Base-by-base conservation (phyloP, 139 green algal species). In the Chlorella sp. region DNA sequence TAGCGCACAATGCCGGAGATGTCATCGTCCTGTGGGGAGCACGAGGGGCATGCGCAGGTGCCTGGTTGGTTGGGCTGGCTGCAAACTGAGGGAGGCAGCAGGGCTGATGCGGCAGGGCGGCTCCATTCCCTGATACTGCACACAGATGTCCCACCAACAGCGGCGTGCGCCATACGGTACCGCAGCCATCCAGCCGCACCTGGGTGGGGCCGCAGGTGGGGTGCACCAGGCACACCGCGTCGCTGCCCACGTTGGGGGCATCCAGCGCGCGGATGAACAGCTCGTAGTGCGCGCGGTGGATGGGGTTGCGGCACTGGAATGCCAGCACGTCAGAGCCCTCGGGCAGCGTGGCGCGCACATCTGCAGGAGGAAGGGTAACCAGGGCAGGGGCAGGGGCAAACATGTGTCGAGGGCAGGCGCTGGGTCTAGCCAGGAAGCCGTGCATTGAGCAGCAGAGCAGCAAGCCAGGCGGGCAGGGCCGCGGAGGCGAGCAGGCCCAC, bases 291-390 rank as follows among this genome's bases (percentile, higher is more conserved):
- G 95, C 95, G 34, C 91, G 89, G 93, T 98, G 96, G 76, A 98
- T 95, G 39, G 96, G 96, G 91, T 98, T 98, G 69, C 96, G 92
- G 91, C 96, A 98, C 92, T 98, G 96, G 93, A 98, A 98, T 47
- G 95, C 96, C 80, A 98, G 91, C 51, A 98, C 95, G 83, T 98
- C 96, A 32, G 80, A 74, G 74, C 91, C 90, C 16, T 83, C 55
- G 1, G 95, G 96, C 80, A 98, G 93, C 30, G 74, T 91, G 17
- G 89, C 71, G 18, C 96, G 93, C 71, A 90, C 86, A 63, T 89
- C 76, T 82, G 76, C 76, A 39, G 30, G 51, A 60, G 36, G 47
- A n/a, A 13, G 74, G 34, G 76, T 25, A 17, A 23, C 51, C 1
- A 38, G 26, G 41, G 39, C 34, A 39, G 65, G 16, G 65, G 20